A percentile compares a stretch with the other conserved stretches of the same genome.
Conservation (phyloP, 1,284 basidiomycete genomes). For the Melanopsichium pennsylvanicum region DNA sequence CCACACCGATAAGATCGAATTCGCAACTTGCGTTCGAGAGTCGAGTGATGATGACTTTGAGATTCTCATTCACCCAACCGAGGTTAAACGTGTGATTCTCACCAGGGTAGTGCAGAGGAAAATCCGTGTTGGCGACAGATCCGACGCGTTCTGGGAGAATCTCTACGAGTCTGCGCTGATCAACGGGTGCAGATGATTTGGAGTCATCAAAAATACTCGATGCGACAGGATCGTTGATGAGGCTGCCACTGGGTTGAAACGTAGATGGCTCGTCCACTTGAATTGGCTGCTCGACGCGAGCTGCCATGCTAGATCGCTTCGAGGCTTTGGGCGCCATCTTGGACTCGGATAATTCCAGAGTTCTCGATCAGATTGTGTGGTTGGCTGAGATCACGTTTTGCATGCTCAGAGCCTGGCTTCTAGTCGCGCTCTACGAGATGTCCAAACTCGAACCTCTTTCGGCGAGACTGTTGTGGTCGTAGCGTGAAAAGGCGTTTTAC, state of each 20-base stretch:
- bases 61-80: conserved; percentile 31
- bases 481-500: too few relatives aligned
- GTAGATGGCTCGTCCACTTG: conserved; percentile 37
- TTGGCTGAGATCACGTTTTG: too few relatives aligned
- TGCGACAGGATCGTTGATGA: conserved; percentile 34
- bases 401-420: too few relatives aligned
- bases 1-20: conserved; percentile 94
- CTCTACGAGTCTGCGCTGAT: conserved; percentile 56
- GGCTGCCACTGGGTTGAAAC: conserved; percentile 23
- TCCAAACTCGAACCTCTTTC: too few relatives aligned
- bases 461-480: too few relatives aligned
- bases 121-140: conserved; percentile 56
- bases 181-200: conserved; percentile 37
- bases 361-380: too few relatives aligned
- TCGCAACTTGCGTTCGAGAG: conserved; percentile 71
- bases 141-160: conserved; percentile 60
- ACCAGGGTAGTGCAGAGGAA: conserved; percentile 54
- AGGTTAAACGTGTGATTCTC: conserved; percentile 48
- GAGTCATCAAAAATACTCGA: conserved; percentile 33
- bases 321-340: conserved; percentile 47
- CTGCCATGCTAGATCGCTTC: conserved; percentile 15
- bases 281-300: conserved; percentile 24
- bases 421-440: too few relatives aligned
- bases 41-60: conserved; percentile 54
- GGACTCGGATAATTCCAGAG: too few relatives aligned